phyloP scores from a whole-genome alignment of 768 basidiomycete genomes.

The Bullera alba region DNA sequence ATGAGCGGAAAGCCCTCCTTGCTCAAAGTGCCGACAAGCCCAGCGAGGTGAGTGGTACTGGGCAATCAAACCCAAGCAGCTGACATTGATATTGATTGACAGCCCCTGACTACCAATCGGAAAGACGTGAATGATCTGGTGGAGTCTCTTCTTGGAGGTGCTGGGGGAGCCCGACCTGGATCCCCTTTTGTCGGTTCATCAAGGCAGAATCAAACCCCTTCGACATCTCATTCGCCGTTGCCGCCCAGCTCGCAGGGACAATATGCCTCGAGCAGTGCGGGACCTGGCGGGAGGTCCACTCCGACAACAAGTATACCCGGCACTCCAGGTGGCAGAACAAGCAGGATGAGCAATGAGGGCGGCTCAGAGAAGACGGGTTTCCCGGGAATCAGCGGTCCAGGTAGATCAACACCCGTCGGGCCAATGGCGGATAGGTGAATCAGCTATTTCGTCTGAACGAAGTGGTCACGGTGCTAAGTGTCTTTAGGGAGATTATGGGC shows the following conservation, averaged over 20 bases:
- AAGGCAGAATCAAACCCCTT: too few species aligned
- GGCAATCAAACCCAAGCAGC: slow-evolving; percentile 1
- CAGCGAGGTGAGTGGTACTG: slow-evolving; percentile 21
- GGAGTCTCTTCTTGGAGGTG: slow-evolving; percentile 53
- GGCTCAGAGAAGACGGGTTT: slow-evolving; percentile 5
- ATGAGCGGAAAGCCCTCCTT: slow-evolving; percentile 49
- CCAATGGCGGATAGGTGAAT: slow-evolving; percentile 21
- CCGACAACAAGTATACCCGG: slow-evolving; percentile 18
- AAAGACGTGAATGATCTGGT: slow-evolving; percentile 68
- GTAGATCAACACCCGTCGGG: too few species aligned
- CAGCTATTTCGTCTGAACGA: slow-evolving; percentile 1
- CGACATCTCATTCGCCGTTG: slow-evolving; percentile 5
- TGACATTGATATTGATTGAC: slow-evolving; percentile 9
- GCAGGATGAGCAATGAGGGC: slow-evolving; percentile 26
- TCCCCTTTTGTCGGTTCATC: slow-evolving; percentile 17
- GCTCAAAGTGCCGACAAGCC: slow-evolving; percentile 30
- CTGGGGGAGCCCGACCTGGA: slow-evolving; percentile 14
- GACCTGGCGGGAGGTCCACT: slow-evolving; percentile 30
- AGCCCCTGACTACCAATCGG: slow-evolving; percentile 50
- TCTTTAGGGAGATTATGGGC: slow-evolving; percentile 12
- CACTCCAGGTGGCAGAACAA: slow-evolving; percentile 22
- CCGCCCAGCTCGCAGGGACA: too few species aligned
- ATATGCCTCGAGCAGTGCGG: too few species aligned
- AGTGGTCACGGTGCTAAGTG: neutral
- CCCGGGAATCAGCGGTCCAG: neutral